Evolutionary conservation across 768 basidiomycete species (phyloP).

Genomic region (Boletus coccyginus): DNA sequence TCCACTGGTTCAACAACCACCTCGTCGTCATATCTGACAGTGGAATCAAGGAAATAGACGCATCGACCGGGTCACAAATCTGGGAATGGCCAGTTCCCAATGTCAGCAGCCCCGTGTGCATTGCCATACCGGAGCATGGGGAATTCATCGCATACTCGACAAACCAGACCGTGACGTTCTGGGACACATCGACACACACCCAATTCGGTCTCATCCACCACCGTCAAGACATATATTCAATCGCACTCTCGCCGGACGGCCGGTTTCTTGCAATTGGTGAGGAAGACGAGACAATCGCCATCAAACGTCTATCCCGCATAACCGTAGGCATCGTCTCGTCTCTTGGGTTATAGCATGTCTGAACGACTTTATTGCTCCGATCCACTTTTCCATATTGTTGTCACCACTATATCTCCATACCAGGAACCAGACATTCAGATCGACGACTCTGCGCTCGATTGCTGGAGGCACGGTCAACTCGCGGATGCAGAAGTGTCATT

Average conservation of each 20-base stretch:
- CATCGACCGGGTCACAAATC: background rate
- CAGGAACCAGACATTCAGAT: background rate
- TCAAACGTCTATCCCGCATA: background rate
- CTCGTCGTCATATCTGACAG: background rate
- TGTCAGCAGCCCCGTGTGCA: background rate
- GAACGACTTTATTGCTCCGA: background rate
- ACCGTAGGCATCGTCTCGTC: background rate
- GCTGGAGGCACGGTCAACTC: background rate
- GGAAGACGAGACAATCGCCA: background rate
- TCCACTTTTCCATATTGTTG: background rate
- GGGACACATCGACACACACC: background rate
- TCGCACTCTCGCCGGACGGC: background rate
- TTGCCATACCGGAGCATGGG: background rate
- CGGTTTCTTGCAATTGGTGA: background rate
- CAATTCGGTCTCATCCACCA: background rate
- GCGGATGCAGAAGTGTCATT: background rate
- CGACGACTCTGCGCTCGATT: background rate
- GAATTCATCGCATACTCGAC: background rate
- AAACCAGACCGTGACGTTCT: background rate
- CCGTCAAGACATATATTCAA: background rate
- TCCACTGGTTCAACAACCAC: background rate
- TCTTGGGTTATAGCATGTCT: background rate
- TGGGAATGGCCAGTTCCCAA: background rate
- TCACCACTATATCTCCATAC: no score
- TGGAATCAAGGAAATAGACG: background rate